Evolutionary conservation across 2,329 filamentous ascomycete genomes (phyloP).

Genomic region (Parastagonospora nodorum): DNA sequence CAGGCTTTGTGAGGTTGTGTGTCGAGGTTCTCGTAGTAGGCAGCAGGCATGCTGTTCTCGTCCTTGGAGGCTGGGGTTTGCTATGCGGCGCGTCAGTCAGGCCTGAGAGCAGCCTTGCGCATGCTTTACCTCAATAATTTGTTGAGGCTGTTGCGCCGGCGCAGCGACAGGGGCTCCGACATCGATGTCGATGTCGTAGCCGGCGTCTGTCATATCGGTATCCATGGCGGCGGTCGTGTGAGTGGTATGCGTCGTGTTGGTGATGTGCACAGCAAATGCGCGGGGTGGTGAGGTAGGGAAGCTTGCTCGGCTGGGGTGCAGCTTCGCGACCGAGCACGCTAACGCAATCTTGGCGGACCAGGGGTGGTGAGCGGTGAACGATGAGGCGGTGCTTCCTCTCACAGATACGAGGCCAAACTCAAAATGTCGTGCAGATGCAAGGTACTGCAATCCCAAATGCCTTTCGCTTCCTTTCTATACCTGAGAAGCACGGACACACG

Average conservation of each 20-base stretch:
- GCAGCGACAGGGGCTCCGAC: constrained; percentile 25
- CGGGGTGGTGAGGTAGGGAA: constrained; percentile 17
- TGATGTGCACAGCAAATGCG: constrained; percentile 10
- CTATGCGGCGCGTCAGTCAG: constrained; percentile 10
- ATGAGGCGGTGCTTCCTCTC: neutral
- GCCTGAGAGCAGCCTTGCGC: constrained; percentile 6
- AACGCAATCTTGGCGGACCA: constrained; percentile 3
- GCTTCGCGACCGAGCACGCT: constrained; percentile 7
- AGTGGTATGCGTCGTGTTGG: constrained; percentile 4
- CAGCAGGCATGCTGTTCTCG: constrained; percentile 33
- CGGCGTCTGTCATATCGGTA: constrained; percentile 42
- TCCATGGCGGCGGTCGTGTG: constrained; percentile 27
- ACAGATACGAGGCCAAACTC: neutral
- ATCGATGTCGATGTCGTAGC: constrained; percentile 46
- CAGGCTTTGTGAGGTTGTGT: constrained; percentile 29
- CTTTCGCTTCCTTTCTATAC: too few species aligned
- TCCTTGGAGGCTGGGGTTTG: constrained; percentile 9
- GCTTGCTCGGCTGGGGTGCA: constrained; percentile 1
- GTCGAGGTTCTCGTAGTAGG: constrained; percentile 41
- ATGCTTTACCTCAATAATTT: constrained; percentile 21
- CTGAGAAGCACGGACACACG: too few species aligned
- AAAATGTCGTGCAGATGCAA: too few species aligned
- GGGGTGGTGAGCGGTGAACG: neutral
- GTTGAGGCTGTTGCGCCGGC: constrained; percentile 27
- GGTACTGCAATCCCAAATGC: too few species aligned